These are phyloP conservation scores for Dictyophora rubrovolvata DNA, from an alignment of 768 basidiomycete genomes.

Conservation along the genomic window DNA sequence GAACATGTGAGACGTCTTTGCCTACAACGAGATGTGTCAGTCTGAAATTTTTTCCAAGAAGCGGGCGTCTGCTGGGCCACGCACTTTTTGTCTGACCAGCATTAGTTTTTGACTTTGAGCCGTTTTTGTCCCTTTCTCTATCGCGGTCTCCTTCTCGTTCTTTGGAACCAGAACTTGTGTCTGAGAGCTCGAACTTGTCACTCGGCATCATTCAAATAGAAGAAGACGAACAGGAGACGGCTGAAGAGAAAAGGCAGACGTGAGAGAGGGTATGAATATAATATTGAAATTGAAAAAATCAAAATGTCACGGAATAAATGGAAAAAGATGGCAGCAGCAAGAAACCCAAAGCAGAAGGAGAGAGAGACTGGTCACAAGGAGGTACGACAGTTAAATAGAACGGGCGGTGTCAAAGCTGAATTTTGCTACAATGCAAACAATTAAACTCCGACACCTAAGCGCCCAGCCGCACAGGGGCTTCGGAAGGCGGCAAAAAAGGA, in stretches of 20 bases:
- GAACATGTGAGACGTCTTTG: constrained; percentile 90
- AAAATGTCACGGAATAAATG: background rate
- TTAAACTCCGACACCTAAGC: background rate
- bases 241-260: background rate
- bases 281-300: background rate
- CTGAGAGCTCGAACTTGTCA: constrained; percentile 4
- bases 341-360: background rate
- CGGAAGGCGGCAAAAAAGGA: background rate
- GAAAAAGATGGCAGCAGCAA: background rate
- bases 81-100: constrained; percentile 4
- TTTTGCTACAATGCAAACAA: background rate
- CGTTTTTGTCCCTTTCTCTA: constrained; percentile 6
- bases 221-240: background rate
- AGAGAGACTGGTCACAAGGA: background rate
- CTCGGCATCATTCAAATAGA: background rate
- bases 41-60: background rate
- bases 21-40: constrained; percentile 28
- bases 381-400: background rate
- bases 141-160: constrained; percentile 1
- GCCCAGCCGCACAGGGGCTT: background rate
- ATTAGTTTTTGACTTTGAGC: constrained; percentile 4
- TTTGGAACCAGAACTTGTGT: background rate
- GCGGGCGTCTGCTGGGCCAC: constrained; percentile 4
- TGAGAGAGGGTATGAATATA: background rate
- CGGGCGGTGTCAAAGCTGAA: background rate